Evolutionary conservation across 805 yeast genomes (phyloP).

Genomic region (Pichia cabralensis): DNA sequence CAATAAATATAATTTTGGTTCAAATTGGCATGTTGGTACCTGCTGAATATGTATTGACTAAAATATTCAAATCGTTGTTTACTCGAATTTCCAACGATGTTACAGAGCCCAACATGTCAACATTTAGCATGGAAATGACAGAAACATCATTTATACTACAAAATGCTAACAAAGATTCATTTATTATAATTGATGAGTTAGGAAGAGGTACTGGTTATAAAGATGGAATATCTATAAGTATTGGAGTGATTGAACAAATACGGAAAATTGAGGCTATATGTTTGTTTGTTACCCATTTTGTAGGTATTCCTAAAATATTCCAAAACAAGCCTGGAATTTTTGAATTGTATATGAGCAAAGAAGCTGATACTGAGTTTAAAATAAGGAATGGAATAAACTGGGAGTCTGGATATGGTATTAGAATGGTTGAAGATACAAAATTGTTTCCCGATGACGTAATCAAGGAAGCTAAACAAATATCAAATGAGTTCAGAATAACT

Average conservation of each 20-base stretch:
- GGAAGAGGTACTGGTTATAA: conserved; percentile 43
- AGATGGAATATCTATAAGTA: conserved; percentile 44
- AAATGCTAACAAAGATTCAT: conserved; percentile 16
- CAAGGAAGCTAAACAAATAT: conserved; percentile 21
- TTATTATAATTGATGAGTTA: conserved; percentile 44
- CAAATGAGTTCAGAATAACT: conserved; percentile 9
- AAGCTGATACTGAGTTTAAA: conserved; percentile 25
- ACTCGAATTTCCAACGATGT: conserved; percentile 31
- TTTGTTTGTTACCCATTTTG: conserved; percentile 37
- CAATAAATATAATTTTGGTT: conserved; percentile 39
- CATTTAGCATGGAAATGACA: conserved; percentile 38
- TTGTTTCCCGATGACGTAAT: conserved; percentile 21
- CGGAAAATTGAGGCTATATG: conserved; percentile 22
- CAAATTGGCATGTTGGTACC: conserved; percentile 49
- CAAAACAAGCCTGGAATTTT: conserved; percentile 25
- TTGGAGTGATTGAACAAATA: conserved; percentile 33
- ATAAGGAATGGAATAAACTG: conserved; percentile 15
- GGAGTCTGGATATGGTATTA: conserved; percentile 22
- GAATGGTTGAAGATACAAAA: conserved; percentile 20
- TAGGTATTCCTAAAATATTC: conserved; percentile 30
- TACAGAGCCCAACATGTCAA: conserved; percentile 28
- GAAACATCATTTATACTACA: conserved; percentile 37
- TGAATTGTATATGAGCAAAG: conserved; percentile 28
- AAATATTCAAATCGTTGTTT: conserved; percentile 29
- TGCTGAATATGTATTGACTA: conserved; percentile 33